Conservation (phyloP, 75 land plant genomes). For the Picea sitchensis region DNA sequence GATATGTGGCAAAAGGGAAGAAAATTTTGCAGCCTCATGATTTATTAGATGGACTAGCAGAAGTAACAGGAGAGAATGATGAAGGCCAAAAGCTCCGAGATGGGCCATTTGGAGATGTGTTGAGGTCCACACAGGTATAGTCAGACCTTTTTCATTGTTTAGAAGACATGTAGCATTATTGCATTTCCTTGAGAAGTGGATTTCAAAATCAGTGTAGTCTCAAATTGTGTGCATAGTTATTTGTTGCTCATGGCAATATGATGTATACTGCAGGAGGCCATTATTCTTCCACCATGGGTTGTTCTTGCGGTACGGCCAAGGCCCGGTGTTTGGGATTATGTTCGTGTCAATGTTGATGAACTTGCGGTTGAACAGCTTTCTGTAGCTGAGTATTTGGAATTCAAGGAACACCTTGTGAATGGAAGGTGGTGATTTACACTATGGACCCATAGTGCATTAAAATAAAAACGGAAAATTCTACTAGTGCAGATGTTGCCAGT, state of each 20-base stretch:
- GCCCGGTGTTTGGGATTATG: conserved; percentile 71
- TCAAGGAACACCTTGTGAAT: conserved; percentile 52
- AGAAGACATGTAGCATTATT: neutral
- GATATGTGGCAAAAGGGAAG: conserved; percentile 50
- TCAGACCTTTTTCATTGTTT: neutral
- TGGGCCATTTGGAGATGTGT: conserved; percentile 38
- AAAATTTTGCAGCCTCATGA: conserved; percentile 54
- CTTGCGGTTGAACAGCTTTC: conserved; percentile 47
- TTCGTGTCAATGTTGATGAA: conserved; percentile 64
- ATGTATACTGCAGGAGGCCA: conserved; percentile 49
- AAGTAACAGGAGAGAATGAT: conserved; percentile 5
- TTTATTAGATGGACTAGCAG: conserved; percentile 39
- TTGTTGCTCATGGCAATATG: neutral
- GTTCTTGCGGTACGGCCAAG: conserved; percentile 54
- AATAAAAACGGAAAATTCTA: too few relatives aligned
- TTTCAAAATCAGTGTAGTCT: neutral
- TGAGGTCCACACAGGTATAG: conserved; percentile 59
- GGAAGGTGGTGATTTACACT: conserved; percentile 16
- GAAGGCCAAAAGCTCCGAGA: conserved; percentile 24
- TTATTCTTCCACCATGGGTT: conserved; percentile 60
- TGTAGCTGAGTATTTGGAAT: conserved; percentile 51
- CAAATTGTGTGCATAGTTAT: neutral
- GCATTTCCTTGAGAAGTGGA: neutral
- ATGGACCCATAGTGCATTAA: too few relatives aligned
- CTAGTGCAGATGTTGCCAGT: too few relatives aligned